These are phyloP conservation scores for Rhodotorula sp. DNA, from an alignment of 1,284 basidiomycete species.

Conservation along the genomic window DNA sequence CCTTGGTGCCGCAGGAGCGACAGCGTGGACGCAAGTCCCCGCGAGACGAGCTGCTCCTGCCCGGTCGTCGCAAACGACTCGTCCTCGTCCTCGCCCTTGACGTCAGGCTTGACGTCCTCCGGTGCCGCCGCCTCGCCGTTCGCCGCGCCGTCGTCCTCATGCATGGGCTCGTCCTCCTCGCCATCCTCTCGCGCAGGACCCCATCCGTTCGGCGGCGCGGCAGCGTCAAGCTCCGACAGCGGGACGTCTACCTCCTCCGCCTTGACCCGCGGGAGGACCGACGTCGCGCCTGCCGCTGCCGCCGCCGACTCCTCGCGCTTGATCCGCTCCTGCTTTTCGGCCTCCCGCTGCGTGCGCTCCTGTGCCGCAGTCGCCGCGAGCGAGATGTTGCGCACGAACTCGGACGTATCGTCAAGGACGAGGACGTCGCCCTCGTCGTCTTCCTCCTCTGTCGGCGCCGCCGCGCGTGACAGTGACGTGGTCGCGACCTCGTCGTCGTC, in stretches of 20 bases:
- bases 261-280: constrained; percentile 45
- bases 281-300: constrained; percentile 50
- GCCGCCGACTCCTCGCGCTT: constrained; percentile 6
- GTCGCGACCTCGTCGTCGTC: constrained; percentile 62
- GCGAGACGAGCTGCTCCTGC: constrained; percentile 66
- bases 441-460: constrained; percentile 54
- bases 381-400: constrained; percentile 85
- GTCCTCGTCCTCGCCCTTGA: constrained; percentile 29
- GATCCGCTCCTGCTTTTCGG: constrained; percentile 27
- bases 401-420: constrained; percentile 94
- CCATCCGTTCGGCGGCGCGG: constrained; percentile 58
- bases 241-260: constrained; percentile 28
- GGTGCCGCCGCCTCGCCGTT: background rate
- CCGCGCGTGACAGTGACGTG: constrained; percentile 5
- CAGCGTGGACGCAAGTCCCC: constrained; percentile 84
- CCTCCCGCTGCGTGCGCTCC: constrained; percentile 44
- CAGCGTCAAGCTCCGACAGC: constrained; percentile 47
- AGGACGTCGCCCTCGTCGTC: constrained; percentile 53
- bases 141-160: constrained; percentile 9
- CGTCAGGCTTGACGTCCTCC: constrained; percentile 18
- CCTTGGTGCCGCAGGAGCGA: constrained; percentile 89
- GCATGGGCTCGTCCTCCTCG: constrained; percentile 35
- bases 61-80: constrained; percentile 54
- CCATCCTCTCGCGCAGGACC: constrained; percentile 62
- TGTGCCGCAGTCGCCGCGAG: constrained; percentile 54